Conservation (phyloP, 192 early-diverging fungal genomes). For the Backusella tarrabulga region DNA sequence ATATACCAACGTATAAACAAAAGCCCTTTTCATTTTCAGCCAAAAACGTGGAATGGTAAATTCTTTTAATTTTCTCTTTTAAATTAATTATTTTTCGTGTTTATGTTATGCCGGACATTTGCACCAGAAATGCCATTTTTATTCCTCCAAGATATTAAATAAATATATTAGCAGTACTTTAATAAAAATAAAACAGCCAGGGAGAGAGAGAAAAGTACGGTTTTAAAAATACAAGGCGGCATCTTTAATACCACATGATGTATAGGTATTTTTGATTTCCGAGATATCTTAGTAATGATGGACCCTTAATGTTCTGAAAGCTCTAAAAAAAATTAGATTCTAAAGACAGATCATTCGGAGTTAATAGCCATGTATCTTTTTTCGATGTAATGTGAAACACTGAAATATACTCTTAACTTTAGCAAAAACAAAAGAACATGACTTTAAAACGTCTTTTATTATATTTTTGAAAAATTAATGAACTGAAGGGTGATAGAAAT, state of each 20-base stretch:
- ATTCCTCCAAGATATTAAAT: background rate
- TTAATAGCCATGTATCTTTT: background rate
- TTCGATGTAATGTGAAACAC: conserved; percentile 1
- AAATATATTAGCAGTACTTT: background rate
- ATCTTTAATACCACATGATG: background rate
- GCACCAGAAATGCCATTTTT: background rate
- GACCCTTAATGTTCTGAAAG: background rate
- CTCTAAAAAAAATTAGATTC: background rate
- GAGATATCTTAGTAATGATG: background rate
- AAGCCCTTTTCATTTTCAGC: background rate
- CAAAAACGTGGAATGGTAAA: background rate
- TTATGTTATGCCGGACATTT: background rate
- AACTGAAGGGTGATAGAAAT: background rate
- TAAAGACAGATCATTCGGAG: background rate
- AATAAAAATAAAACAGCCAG: background rate
- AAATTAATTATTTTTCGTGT: background rate
- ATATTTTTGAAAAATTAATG: background rate
- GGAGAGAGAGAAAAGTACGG: background rate
- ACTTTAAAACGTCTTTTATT: background rate
- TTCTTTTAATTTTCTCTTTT: background rate
- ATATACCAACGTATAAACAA: background rate
- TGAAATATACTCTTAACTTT: background rate
- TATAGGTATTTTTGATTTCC: background rate
- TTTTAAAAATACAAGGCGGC: background rate
- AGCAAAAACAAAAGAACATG: background rate